Base-by-base conservation (phyloP, 2,329 filamentous ascomycete genomes). In the Arachnomyces sp. region DNA sequence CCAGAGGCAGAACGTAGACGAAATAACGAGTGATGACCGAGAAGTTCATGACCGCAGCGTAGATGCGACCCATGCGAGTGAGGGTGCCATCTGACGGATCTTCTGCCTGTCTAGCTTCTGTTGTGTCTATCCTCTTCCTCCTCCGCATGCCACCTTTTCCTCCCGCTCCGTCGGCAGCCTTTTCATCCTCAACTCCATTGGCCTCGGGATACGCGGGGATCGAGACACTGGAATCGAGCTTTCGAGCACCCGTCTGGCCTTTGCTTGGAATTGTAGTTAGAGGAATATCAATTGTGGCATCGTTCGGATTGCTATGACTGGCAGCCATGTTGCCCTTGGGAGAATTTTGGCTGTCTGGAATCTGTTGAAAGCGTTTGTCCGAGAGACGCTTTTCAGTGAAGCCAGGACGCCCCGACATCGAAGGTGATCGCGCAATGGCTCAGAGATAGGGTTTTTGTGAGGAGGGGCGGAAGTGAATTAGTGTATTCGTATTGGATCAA, bases 11-110 rank as follows among this genome's bases (percentile, higher is more conserved):
- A 17, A 82, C 74, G 50, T 80, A 82, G 45, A 81, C 67, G 54
- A 81, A 68, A 53, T 82, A 82, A 34, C 78, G 68, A 35, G 77
- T 80, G 50, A 82, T 51, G 45, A 81, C 72, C 40, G 75, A 80
- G 60, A 75, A 80, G 51, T 80, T 73, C 49, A 78, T 61, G 39
- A 82, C 69, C 52, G 74, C 75, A 52, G 69, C 68, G 61, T 82
- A 82, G 40, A 82, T 56, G 45, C 65, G 68, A 36, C 78, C 78
- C 68, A 81, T 74, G 36, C 65, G 65, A 31, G 71, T 81, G 47
- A 81, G 50, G 2, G 68, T 73, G 42, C 75, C 73, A 48, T 78
- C 72, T 39, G 76, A 72, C 2, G 61, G 52, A 7, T 64, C 56
- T 39, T 63, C 62, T 37, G 49, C 59, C 39, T 52, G 62, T 44